Base-by-base conservation (phyloP, 108 stramenopile genomes). In the Cyclotella baltica region DNA sequence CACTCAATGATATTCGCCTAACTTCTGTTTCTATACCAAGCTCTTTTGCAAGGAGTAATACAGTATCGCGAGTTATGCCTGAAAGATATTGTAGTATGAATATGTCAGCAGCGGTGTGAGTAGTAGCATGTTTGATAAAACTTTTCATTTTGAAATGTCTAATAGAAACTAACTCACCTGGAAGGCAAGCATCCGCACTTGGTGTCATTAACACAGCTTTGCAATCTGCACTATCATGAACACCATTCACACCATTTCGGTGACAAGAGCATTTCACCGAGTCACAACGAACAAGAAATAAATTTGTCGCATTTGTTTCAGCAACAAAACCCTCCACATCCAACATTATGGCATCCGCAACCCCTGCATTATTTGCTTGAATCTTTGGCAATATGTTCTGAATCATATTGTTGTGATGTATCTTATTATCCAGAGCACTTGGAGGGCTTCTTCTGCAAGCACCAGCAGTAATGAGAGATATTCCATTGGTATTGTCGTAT, bases 381-480 rank as follows among this genome's bases (percentile, higher is more conserved):
- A 97, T 96, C 76, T 98, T 96, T n/a, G 94, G 94, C 48, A 96
- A 56, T 38, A 95, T 97, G 70, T 97, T 97, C 78, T 96, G 94
- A 75, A 98, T 93, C 65, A 91, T 55, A 73, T 85, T 78, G 70
- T 83, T 80, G 69, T 80, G 82, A 67, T 98, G 97, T 53, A 97
- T 96, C 52, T 96, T 96, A 64, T 95, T 96, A 73, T 96, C 96
- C 31, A 92, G 80, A 22, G 91, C 88, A 16, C 81, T 65, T 4
- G 96, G 93, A 27, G 93, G 83, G 72, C 96, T 97, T 15, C 95
- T 79, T 36, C 97, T 81, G 57, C 80, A 75, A 37, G 81, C 75
- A 36, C 84, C 76, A 9, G 96, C 91, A 35, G 96, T 89, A 58
- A 97, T 94, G 1, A 98, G 83, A 4, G 83, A 63, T 9, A 96